Conservation (phyloP, 805 yeast genomes). For the Candida patagonica region DNA sequence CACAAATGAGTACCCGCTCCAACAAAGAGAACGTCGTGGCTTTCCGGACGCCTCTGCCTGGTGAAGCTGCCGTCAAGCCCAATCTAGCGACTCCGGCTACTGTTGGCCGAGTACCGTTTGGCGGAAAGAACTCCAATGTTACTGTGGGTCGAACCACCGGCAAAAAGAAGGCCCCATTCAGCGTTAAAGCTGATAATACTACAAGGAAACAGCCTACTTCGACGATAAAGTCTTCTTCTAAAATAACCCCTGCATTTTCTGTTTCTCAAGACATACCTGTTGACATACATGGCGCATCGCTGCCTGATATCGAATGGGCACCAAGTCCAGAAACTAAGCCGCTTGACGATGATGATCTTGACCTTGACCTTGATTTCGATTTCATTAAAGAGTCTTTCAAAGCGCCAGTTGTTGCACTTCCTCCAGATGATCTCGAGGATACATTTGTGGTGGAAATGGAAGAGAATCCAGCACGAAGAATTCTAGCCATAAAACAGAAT, state of each 20-base stretch:
- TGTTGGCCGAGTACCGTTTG: conserved; percentile 16
- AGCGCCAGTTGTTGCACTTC: background rate
- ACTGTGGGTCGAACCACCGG: background rate
- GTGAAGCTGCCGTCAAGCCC: conserved; percentile 4
- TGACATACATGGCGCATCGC: background rate
- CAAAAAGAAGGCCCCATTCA: background rate
- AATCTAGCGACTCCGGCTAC: conserved; percentile 2
- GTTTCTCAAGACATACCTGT: background rate
- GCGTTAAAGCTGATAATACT: background rate
- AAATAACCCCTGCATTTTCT: conserved; percentile 4
- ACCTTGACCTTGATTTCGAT: conserved; percentile 2
- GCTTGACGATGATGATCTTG: conserved; percentile 1
- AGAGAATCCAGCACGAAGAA: background rate
- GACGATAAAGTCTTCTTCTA: background rate
- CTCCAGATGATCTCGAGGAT: conserved; percentile 1
- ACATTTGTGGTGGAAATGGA: background rate
- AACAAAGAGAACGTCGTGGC: conserved; percentile 16
- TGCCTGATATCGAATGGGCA: conserved; percentile 1
- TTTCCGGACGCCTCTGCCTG: conserved; percentile 9
- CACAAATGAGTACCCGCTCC: conserved; percentile 11
- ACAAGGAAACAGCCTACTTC: background rate
- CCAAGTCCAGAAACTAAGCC: background rate
- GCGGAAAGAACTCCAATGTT: conserved; percentile 18
- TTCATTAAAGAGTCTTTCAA: background rate
- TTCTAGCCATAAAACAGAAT: background rate